Conservation (phyloP, 1,284 basidiomycete genomes). For the Earliella scabrosa region DNA sequence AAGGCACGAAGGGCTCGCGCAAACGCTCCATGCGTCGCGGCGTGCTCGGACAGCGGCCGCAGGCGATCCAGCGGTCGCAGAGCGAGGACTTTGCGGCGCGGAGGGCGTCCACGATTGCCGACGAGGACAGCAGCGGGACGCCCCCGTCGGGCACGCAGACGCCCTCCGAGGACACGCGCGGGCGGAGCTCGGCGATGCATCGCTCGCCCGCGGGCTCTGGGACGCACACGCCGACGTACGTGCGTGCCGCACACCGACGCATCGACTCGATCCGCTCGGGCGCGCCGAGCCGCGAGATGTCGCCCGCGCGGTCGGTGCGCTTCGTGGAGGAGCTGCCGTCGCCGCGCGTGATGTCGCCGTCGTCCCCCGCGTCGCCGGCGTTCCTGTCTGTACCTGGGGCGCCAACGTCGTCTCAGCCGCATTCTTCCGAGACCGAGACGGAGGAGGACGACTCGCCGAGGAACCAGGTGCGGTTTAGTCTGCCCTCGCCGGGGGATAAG, state of each 20-base stretch:
- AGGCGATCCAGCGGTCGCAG: conserved; percentile 20
- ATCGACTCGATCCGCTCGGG: conserved; percentile 38
- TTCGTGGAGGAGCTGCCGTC: conserved; percentile 45
- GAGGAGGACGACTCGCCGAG: conserved; percentile 26
- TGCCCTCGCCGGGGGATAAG: conserved; percentile 22
- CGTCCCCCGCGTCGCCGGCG: conserved; percentile 24
- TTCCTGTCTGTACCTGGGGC: conserved; percentile 18
- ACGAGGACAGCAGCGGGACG: not conserved
- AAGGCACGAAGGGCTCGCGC: conserved; percentile 21
- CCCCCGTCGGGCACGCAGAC: conserved; percentile 19
- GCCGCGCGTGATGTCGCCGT: conserved; percentile 29
- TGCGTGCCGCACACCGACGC: conserved; percentile 30
- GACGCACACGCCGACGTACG: conserved; percentile 17
- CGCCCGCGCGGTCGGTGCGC: conserved; percentile 53
- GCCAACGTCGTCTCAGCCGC: not conserved
- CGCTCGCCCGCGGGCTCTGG: conserved; percentile 14
- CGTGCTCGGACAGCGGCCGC: conserved; percentile 22
- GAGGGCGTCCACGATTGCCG: not conserved
- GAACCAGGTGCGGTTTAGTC: conserved; percentile 32
- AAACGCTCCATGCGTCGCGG: conserved; percentile 33
- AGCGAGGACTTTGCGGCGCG: conserved; percentile 22
- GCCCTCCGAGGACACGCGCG: conserved; percentile 19
- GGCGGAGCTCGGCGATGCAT: conserved; percentile 20
- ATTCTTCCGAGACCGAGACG: conserved; percentile 9
- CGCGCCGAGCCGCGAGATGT: conserved; percentile 43